Evolutionary conservation across 2,329 filamentous ascomycete species (phyloP).

Genomic region (Stagonosporopsis chrysanthemi): DNA sequence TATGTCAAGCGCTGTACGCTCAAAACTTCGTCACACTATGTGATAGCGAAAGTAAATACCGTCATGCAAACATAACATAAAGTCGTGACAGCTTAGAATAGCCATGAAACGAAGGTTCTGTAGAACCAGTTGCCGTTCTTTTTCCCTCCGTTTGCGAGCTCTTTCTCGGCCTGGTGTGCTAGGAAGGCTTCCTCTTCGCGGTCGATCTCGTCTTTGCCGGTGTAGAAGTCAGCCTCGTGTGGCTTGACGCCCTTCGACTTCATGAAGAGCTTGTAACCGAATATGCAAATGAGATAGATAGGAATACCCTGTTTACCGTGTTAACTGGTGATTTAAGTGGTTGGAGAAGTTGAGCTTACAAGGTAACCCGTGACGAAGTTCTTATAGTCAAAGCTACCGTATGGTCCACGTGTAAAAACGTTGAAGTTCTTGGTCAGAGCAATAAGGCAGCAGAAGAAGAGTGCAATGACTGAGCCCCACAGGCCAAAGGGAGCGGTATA

Average conservation of each 20-base stretch:
- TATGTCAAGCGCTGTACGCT: neutral
- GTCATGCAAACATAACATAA: neutral
- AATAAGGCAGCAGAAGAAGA: conserved; percentile 75
- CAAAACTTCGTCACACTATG: neutral
- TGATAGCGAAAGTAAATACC: neutral
- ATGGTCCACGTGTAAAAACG: conserved; percentile 66
- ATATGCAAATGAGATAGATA: conserved; percentile 71
- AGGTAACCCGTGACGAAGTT: conserved; percentile 78
- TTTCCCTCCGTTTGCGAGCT: conserved; percentile 41
- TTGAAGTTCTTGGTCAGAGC: conserved; percentile 83
- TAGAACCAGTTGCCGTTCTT: conserved; percentile 62
- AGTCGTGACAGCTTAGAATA: conserved; percentile 57
- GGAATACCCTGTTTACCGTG: conserved; percentile 66
- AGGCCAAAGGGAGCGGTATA: conserved; percentile 77
- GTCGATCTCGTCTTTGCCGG: conserved; percentile 76
- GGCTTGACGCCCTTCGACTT: conserved; percentile 56
- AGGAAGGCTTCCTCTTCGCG: conserved; percentile 75
- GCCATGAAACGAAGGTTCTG: conserved; percentile 65
- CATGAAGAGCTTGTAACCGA: conserved; percentile 57
- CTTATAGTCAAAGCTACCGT: conserved; percentile 72
- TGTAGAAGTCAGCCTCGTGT: conserved; percentile 71
- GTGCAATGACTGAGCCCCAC: conserved; percentile 70
- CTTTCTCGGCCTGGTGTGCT: conserved; percentile 58
- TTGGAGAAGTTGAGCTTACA: conserved; percentile 17
- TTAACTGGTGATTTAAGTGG: neutral